A percentile compares a stretch with the other conserved stretches of the same genome.
Conservation (phyloP, 78 protist species). For the Dictyostelium capitatum region DNA sequence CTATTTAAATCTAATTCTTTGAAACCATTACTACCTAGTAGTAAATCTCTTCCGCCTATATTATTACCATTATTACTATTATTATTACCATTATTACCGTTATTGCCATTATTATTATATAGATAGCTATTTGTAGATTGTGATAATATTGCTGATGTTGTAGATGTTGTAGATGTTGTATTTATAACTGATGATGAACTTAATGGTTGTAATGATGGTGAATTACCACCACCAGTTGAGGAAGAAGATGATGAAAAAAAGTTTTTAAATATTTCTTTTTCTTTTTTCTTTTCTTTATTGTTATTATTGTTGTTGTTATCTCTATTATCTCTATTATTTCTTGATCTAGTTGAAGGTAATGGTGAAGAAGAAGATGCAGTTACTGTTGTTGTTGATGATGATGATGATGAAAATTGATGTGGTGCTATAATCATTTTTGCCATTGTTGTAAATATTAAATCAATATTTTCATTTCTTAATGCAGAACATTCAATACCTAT, state of each 20-base stretch:
- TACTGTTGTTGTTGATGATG: not conserved
- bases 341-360: not conserved
- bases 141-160: not conserved
- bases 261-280: not conserved
- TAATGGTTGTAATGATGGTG: slow-evolving; percentile 21
- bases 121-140: not conserved
- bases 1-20: not conserved
- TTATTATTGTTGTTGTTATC: not conserved
- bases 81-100: not conserved
- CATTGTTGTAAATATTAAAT: slow-evolving; percentile 8
- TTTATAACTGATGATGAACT: not conserved
- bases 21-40: slow-evolving; percentile 10
- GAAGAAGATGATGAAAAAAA: not conserved
- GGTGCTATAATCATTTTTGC: not conserved
- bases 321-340: not conserved
- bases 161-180: too few species aligned
- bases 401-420: not conserved
- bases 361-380: not conserved
- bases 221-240: not conserved
- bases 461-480: slow-evolving; percentile 48
- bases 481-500: slow-evolving; percentile 64
- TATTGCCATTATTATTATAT: not conserved
- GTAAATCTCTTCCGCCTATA: not conserved
- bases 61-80: not conserved
- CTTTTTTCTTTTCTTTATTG: slow-evolving; percentile 2